phyloP scores from a whole-genome alignment of 257 asterid species.

The Fraxinus quadrangulata region DNA sequence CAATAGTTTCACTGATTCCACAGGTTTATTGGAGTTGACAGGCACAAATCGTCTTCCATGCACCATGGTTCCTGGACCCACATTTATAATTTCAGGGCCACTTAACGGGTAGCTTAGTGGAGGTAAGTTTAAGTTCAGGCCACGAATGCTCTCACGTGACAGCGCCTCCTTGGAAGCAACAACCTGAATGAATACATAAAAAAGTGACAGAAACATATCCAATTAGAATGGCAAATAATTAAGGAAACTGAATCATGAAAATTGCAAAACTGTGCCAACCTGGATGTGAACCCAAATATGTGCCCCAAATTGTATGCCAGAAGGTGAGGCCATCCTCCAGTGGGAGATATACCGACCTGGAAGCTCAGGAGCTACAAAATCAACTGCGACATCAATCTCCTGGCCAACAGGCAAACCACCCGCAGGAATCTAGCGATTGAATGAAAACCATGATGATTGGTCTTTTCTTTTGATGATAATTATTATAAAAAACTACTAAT shows the following conservation, averaged over 20 bases:
- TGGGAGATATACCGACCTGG: slow-evolving; percentile 86
- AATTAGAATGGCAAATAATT: neutral
- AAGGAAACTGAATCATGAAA: slow-evolving; percentile 1
- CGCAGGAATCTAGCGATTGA: slow-evolving; percentile 19
- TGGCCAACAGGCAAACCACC: slow-evolving; percentile 55
- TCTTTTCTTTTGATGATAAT: neutral
- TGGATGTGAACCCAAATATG: slow-evolving; percentile 93
- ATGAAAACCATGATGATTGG: neutral
- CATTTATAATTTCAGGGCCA: slow-evolving; percentile 40
- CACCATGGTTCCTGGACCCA: slow-evolving; percentile 35
- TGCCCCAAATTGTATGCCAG: slow-evolving; percentile 88
- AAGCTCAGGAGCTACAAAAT: slow-evolving; percentile 73
- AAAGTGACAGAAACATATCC: neutral
- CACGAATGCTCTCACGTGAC: slow-evolving; percentile 42
- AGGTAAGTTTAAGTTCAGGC: slow-evolving; percentile 77
- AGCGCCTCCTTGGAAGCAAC: slow-evolving; percentile 48
- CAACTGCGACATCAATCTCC: slow-evolving; percentile 80
- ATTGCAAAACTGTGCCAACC: slow-evolving; percentile 38
- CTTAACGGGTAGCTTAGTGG: slow-evolving; percentile 39
- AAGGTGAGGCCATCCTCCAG: slow-evolving; percentile 88
- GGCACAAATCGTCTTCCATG: slow-evolving; percentile 35
- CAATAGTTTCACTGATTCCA: slow-evolving; percentile 38
- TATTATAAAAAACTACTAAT: neutral
- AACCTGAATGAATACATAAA: slow-evolving; percentile 47
- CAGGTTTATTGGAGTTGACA: slow-evolving; percentile 27